Evolutionary conservation across 2,329 filamentous ascomycete genomes (phyloP), one percentile per base, ranked within the genome.

Genomic region (Penicillium sp.): DNA sequence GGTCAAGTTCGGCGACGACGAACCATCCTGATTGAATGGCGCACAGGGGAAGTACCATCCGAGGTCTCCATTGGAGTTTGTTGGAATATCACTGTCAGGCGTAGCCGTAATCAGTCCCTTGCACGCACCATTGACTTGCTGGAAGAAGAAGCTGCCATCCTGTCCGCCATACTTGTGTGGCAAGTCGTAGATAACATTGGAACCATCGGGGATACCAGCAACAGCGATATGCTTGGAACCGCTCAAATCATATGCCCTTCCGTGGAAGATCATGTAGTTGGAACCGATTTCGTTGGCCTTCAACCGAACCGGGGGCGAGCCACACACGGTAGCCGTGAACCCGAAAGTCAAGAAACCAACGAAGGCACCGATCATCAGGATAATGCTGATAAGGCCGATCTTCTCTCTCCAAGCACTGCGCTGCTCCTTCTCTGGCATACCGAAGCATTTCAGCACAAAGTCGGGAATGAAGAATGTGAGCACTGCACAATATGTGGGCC

Each of bases 1-100:
- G 0, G 90, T 92, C 40, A 78, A 73, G 71, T 99, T 97, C 1
- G 89, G 87, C 59, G 84, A 75, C 25, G 82, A 84, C 1, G 91
- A 96, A 25, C 94, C 94, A 70, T 99, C 94, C 75, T 97, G 94
- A 63, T 95, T 95, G 80, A 92, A 95, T 1, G 89, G 81, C 5
- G 82, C 87, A 80, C 94, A 99, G 3, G 94, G 94, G 71, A 97
- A 97, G 72, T 99, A 99, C 93, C 94, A 99, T 1, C 88, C 94
- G 59, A 99, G 77, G 55, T 96, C 86, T 7, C 84, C 85, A 50
- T 87, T 77, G 26, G 73, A 75, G 69, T 96, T 87, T 6, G 88
- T 89, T 1, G 92, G 91, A 9, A 99, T 86, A 65, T 91, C 88
- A 0, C 80, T 80, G 1, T 82, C 70, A 1, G 88, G 84, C 8